These are phyloP conservation scores for Spathaspora gorwiae DNA, from an alignment of 805 yeast species.

Conservation along the genomic window DNA sequence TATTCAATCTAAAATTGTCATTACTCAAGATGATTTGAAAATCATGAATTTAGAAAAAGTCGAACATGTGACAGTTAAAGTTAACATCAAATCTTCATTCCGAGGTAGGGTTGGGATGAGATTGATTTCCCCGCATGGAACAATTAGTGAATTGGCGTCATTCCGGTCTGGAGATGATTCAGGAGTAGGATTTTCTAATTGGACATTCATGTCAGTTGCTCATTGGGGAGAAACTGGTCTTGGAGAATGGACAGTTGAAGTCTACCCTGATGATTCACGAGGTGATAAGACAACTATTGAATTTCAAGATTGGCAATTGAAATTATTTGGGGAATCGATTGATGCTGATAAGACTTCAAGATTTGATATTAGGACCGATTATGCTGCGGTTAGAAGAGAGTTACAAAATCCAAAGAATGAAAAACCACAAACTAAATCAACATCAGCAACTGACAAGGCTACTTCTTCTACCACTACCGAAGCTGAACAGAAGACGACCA, in stretches of 20 bases:
- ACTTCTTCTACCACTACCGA: neutral
- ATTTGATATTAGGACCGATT: conserved; percentile 49
- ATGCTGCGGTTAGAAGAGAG: conserved; percentile 34
- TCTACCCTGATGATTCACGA: conserved; percentile 37
- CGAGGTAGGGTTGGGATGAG: conserved; percentile 70
- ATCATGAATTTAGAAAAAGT: conserved; percentile 60
- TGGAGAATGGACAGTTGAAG: conserved; percentile 81
- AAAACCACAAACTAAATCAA: neutral
- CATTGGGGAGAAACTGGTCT: conserved; percentile 87
- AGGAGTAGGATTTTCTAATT: conserved; percentile 57
- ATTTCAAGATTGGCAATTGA: conserved; percentile 69
- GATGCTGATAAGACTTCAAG: conserved; percentile 60
- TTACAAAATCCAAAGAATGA: conserved; percentile 8
- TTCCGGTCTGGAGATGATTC: conserved; percentile 57
- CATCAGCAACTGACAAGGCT: neutral
- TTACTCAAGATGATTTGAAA: conserved; percentile 47
- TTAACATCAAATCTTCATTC: conserved; percentile 56
- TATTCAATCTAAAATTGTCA: conserved; percentile 27
- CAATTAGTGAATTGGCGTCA: conserved; percentile 68
- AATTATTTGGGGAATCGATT: conserved; percentile 74
- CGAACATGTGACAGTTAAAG: conserved; percentile 83
- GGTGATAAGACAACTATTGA: conserved; percentile 28
- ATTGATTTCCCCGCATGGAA: conserved; percentile 72
- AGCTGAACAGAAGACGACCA: neutral
- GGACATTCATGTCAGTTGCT: conserved; percentile 97